A percentile compares a stretch with the other conserved stretches of the same genome.
Conservation (phyloP, 2,329 filamentous ascomycete species). For the Venturia oleaginea region DNA sequence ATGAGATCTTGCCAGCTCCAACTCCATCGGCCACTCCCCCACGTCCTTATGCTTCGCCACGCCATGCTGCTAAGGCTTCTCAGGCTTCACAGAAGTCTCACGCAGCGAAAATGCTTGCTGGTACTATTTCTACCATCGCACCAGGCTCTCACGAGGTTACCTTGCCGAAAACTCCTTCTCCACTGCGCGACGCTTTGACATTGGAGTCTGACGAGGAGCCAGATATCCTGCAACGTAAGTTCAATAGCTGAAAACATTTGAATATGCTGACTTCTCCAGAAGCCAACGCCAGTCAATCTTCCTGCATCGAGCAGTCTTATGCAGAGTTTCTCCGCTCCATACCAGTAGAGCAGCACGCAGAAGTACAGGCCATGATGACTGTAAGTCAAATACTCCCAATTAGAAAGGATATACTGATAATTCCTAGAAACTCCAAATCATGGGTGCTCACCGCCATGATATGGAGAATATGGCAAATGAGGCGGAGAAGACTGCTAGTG, state of each 20-base stretch:
- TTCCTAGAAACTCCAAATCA: neutral
- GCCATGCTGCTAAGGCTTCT: neutral
- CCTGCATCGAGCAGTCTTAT: neutral
- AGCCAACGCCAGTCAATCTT: neutral
- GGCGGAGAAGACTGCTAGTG: neutral
- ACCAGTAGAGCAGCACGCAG: neutral
- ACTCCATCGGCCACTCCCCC: neutral
- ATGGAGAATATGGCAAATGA: neutral
- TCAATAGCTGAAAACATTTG: neutral
- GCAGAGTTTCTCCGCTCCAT: neutral
- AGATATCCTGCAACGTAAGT: neutral
- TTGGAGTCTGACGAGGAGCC: neutral
- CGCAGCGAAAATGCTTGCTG: neutral
- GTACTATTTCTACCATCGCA: neutral
- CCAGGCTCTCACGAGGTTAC: neutral
- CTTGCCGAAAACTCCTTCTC: neutral
- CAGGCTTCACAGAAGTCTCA: conserved; percentile 1
- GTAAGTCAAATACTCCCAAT: neutral
- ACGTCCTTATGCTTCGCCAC: neutral
- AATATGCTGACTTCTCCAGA: neutral
- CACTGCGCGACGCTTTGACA: neutral
- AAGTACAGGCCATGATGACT: neutral
- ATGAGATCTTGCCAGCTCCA: neutral
- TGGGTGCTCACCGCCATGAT: neutral
- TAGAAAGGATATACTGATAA: neutral